A percentile compares a stretch with the other conserved stretches of the same genome.
Conservation (phyloP, 2,329 filamentous ascomycete species). For the Colletotrichum spaethianum region DNA sequence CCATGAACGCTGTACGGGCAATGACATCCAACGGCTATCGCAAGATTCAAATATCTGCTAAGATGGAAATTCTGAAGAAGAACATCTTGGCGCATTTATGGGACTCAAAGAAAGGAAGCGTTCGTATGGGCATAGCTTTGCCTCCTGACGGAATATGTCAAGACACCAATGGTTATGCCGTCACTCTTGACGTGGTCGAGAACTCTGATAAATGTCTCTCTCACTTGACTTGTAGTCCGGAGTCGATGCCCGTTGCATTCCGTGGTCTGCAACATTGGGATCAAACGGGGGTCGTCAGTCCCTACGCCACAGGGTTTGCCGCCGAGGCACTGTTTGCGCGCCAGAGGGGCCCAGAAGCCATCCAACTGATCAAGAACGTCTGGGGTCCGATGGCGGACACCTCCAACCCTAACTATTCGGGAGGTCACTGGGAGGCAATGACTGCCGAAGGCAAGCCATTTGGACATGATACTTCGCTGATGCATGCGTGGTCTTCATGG, state of each 20-base stretch:
- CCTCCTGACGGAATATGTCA: constrained; percentile 21
- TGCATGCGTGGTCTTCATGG: constrained; percentile 36
- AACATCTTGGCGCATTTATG: constrained; percentile 12
- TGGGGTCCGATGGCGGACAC: constrained; percentile 29
- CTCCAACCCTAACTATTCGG: constrained; percentile 21
- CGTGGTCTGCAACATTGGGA: constrained; percentile 26
- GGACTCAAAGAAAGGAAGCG: constrained; percentile 5
- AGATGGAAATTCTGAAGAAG: not conserved
- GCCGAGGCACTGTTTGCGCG: constrained; percentile 29
- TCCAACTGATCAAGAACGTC: constrained; percentile 13
- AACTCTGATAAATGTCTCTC: not conserved
- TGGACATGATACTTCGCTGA: constrained; percentile 24
- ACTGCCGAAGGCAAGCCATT: constrained; percentile 20
- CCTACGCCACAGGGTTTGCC: constrained; percentile 32
- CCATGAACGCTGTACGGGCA: not conserved
- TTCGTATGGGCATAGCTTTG: constrained; percentile 14
- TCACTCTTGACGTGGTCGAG: constrained; percentile 2
- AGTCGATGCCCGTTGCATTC: not conserved
- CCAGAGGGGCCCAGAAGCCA: constrained; percentile 5
- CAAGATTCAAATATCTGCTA: not conserved
- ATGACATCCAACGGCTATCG: constrained; percentile 9
- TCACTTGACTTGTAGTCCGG: not conserved
- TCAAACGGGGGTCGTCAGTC: constrained; percentile 10
- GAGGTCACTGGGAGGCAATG: constrained; percentile 35
- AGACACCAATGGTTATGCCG: constrained; percentile 29